Conservation (phyloP, 768 basidiomycete species). For the Rhizopogon sp. region DNA sequence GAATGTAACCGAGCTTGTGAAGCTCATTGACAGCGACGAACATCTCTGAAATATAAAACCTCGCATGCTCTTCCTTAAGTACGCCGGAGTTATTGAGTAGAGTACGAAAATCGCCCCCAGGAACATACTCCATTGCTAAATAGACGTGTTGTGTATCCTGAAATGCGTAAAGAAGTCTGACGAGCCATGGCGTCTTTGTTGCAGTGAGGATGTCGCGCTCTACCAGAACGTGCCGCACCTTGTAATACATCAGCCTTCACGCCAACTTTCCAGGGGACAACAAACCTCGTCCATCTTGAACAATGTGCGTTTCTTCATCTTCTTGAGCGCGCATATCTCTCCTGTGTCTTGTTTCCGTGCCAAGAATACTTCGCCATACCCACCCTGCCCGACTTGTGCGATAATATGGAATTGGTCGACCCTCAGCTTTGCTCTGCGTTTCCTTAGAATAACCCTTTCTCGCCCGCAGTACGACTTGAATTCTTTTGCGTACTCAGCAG, state of each 20-base stretch:
- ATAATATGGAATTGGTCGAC: slow-evolving; percentile 98
- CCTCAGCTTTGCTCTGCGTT: slow-evolving; percentile 86
- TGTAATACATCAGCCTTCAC: not conserved
- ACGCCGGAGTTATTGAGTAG: slow-evolving; percentile 97
- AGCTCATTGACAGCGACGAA: slow-evolving; percentile 90
- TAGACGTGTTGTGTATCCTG: slow-evolving; percentile 90
- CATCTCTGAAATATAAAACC: slow-evolving; percentile 98
- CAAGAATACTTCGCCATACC: slow-evolving; percentile 96
- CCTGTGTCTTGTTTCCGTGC: slow-evolving; percentile 94
- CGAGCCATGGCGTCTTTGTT: slow-evolving; percentile 97
- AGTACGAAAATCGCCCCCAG: slow-evolving; percentile 97
- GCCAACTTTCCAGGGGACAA: not conserved
- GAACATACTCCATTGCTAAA: slow-evolving; percentile 99
- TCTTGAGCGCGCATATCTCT: slow-evolving; percentile 96
- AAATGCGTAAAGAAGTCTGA: slow-evolving; percentile 91
- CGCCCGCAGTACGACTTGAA: slow-evolving; percentile 91
- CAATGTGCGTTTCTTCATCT: slow-evolving; percentile 91
- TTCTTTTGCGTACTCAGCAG: slow-evolving; percentile 63
- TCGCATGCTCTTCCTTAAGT: slow-evolving; percentile 93
- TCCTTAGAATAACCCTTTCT: slow-evolving; percentile 88
- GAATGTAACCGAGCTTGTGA: slow-evolving; percentile 97
- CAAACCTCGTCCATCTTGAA: slow-evolving; percentile 97
- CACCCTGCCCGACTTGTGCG: slow-evolving; percentile 97
- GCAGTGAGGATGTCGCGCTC: slow-evolving; percentile 97
- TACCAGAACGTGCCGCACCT: slow-evolving; percentile 97